Conservation (phyloP, 1,284 basidiomycete genomes). For the Cystobasidium pallidum region DNA sequence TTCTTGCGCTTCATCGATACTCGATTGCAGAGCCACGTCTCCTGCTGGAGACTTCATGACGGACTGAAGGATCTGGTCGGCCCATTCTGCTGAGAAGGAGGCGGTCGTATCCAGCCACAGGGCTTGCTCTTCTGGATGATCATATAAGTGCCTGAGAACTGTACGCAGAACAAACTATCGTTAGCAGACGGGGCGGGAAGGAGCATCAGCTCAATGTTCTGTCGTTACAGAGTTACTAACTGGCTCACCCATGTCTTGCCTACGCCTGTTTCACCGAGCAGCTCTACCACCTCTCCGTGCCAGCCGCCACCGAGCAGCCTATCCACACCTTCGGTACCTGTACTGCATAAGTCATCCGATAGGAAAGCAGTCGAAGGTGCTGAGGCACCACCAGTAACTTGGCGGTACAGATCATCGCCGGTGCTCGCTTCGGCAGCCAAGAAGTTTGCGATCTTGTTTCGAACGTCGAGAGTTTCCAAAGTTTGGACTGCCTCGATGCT, state of each 20-base stretch:
- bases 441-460: conserved; percentile 22
- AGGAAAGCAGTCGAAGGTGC: neutral
- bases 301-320: conserved; percentile 13
- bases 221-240: neutral
- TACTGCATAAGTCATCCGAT: neutral
- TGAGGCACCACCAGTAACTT: neutral
- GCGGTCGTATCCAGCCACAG: conserved; percentile 40
- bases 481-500: neutral
- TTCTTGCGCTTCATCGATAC: neutral
- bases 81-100: conserved; percentile 29
- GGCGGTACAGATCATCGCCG: conserved; percentile 14
- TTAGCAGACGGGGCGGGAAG: too few species aligned
- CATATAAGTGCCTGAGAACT: conserved; percentile 20
- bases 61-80: conserved; percentile 17
- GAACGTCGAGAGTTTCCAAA: neutral
- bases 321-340: conserved; percentile 13
- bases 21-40: too few species aligned
- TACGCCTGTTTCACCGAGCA: conserved; percentile 17
- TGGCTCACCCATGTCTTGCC: conserved; percentile 30
- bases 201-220: too few species aligned
- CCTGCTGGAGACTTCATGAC: neutral
- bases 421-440: conserved; percentile 13
- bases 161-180: conserved; percentile 25
- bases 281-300: conserved; percentile 29
- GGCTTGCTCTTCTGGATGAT: conserved; percentile 9